Evolutionary conservation across 2,329 filamentous ascomycete species (phyloP).

Genomic region (Trichocomaceae sp.): DNA sequence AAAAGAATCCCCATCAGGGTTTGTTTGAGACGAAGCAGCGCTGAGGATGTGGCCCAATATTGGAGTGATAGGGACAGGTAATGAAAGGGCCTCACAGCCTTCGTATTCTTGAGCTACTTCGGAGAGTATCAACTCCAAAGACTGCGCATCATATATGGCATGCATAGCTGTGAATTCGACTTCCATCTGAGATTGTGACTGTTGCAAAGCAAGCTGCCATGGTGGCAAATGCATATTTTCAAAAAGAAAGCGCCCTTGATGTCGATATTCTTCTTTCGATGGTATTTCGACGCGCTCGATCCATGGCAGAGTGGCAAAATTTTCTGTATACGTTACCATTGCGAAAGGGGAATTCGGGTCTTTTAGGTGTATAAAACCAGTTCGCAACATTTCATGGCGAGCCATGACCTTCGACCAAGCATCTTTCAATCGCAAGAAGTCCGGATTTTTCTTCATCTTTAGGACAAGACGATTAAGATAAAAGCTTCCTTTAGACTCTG

Average conservation of each 20-base stretch:
- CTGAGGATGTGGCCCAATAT: constrained; percentile 42
- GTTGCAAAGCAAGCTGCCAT: constrained; percentile 56
- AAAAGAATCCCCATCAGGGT: constrained; percentile 41
- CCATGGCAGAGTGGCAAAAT: constrained; percentile 36
- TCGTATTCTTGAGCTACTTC: constrained; percentile 47
- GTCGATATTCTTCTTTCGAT: not conserved
- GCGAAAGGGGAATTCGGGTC: constrained; percentile 59
- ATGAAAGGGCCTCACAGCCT: constrained; percentile 15
- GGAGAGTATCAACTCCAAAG: constrained; percentile 58
- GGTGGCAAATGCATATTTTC: constrained; percentile 48
- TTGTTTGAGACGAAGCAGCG: constrained; percentile 19
- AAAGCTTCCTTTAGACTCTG: constrained; percentile 57
- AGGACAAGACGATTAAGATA: constrained; percentile 71
- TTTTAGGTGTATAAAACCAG: constrained; percentile 61
- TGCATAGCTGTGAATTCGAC: constrained; percentile 62
- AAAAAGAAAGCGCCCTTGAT: constrained; percentile 29
- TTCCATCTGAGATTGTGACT: constrained; percentile 19
- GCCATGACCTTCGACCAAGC: constrained; percentile 56
- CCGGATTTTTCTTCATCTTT: constrained; percentile 38
- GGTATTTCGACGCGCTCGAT: constrained; percentile 7
- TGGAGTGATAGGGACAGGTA: constrained; percentile 32
- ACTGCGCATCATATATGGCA: constrained; percentile 77
- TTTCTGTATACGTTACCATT: constrained; percentile 59
- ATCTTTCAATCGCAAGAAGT: constrained; percentile 37
- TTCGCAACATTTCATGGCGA: constrained; percentile 66